These are phyloP conservation scores for Trametes elegans DNA, from an alignment of 768 basidiomycete species.

Conservation along the genomic window DNA sequence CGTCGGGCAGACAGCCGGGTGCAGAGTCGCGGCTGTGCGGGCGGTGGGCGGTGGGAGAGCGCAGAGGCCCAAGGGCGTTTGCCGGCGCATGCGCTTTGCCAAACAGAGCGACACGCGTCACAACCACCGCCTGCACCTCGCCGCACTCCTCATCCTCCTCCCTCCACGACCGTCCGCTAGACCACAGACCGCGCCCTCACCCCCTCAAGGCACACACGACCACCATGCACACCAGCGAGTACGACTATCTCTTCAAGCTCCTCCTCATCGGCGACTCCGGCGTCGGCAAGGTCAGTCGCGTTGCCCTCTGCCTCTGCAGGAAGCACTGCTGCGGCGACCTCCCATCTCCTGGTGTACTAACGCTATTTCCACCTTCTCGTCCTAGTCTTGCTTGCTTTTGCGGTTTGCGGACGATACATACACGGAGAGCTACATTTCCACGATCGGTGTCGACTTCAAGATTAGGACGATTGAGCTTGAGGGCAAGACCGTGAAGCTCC, in stretches of 20 bases:
- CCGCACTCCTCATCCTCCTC: conserved; percentile 21
- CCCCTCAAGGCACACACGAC: conserved; percentile 11
- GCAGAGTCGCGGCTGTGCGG: conserved; percentile 21
- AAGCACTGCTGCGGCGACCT: conserved; percentile 2
- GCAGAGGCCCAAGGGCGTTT: conserved; percentile 23
- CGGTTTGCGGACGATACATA: conserved; percentile 97
- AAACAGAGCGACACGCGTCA: conserved; percentile 28
- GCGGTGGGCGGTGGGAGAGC: conserved; percentile 25
- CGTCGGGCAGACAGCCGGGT: conserved; percentile 3
- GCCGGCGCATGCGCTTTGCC: conserved; percentile 25
- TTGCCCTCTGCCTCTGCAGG: not conserved
- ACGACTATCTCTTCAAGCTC: conserved; percentile 95
- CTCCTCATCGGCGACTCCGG: conserved; percentile 95
- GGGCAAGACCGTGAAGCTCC: conserved; percentile 97
- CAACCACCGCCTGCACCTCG: conserved; percentile 26
- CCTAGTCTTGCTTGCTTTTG: conserved; percentile 84
- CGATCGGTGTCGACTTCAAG: conserved; percentile 99
- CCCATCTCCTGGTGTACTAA: conserved; percentile 2
- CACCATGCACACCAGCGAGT: conserved; percentile 88
- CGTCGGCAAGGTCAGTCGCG: conserved; percentile 73
- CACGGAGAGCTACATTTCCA: conserved; percentile 96
- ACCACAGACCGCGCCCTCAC: conserved; percentile 7
- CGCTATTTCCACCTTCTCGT: not conserved
- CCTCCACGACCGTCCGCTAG: conserved; percentile 19
- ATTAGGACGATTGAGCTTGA: conserved; percentile 98